Conservation (phyloP, 2,329 filamentous ascomycete species). For the Exophiala viscosa region DNA sequence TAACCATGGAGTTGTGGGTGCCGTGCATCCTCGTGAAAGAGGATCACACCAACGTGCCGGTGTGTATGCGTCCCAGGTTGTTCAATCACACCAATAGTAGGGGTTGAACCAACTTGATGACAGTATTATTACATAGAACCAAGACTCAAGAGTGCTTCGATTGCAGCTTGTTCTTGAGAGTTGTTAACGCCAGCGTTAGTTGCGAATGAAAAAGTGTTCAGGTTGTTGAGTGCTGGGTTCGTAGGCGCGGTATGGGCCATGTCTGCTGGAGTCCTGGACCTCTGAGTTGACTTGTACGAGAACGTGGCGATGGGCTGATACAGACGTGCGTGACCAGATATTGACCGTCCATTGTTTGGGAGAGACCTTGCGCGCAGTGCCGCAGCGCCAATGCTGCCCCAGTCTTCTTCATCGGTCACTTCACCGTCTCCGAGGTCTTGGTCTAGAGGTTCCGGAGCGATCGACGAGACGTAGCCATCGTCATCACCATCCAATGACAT, state of each 20-base stretch:
- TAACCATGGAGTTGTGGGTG: slow-evolving; percentile 12
- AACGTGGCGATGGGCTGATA: slow-evolving; percentile 39
- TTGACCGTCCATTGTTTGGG: slow-evolving; percentile 34
- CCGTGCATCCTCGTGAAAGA: slow-evolving; percentile 10
- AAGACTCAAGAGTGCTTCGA: slow-evolving; percentile 47
- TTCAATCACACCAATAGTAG: not conserved
- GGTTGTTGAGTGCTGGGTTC: slow-evolving; percentile 37
- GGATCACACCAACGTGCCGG: slow-evolving; percentile 8
- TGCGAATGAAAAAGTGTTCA: slow-evolving; percentile 28
- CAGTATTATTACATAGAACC: slow-evolving; percentile 44
- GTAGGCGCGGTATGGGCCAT: slow-evolving; percentile 37
- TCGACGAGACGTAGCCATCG: slow-evolving; percentile 65
- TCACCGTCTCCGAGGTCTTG: slow-evolving; percentile 79
- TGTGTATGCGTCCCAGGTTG: not conserved
- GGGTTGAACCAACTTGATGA: not conserved
- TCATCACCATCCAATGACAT: slow-evolving; percentile 83
- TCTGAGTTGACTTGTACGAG: slow-evolving; percentile 24
- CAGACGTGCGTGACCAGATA: slow-evolving; percentile 42
- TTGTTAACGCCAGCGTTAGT: slow-evolving; percentile 34
- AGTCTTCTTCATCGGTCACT: slow-evolving; percentile 92
- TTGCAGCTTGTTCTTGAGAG: slow-evolving; percentile 46
- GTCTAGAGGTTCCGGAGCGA: slow-evolving; percentile 59
- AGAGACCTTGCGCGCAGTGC: slow-evolving; percentile 67
- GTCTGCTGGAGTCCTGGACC: slow-evolving; percentile 23
- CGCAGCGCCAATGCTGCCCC: slow-evolving; percentile 83